These are phyloP conservation scores for Fusarium algeriense DNA, from an alignment of 2,329 filamentous ascomycete species.

Conservation along the genomic window DNA sequence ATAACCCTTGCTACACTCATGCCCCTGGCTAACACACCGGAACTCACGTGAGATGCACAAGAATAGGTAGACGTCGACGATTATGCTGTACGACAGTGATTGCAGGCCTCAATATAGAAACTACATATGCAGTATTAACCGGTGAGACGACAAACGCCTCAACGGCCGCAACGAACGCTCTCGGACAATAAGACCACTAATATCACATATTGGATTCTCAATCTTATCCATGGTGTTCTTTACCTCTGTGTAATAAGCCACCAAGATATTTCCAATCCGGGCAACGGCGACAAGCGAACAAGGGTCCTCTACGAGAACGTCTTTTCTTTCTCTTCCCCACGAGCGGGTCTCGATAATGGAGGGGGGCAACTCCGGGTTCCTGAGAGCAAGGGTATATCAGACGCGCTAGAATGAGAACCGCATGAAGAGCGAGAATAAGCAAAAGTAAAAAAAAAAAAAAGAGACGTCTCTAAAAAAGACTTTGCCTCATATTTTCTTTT, in stretches of 20 bases:
- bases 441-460: background rate
- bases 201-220: background rate
- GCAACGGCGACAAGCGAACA: constrained; percentile 14
- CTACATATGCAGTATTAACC: background rate
- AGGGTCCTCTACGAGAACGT: constrained; percentile 2
- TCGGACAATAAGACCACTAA: constrained; percentile 1
- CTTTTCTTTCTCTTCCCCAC: constrained; percentile 16
- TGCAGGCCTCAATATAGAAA: background rate
- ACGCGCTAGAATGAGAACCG: constrained; percentile 30
- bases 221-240: background rate
- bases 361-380: constrained; percentile 22
- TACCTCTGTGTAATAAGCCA: background rate
- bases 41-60: constrained; percentile 7
- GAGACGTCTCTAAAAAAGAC: constrained; percentile 5
- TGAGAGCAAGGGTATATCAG: constrained; percentile 24
- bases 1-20: background rate
- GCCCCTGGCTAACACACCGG: constrained; percentile 1
- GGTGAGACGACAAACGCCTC: constrained; percentile 14
- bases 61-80: background rate
- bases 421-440: constrained; percentile 11
- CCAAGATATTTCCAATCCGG: background rate
- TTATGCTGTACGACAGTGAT: background rate
- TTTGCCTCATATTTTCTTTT: constrained; percentile 18
- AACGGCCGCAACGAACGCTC: constrained; percentile 5
- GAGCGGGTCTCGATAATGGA: constrained; percentile 10